Evolutionary conservation across 2,329 filamentous ascomycete species (phyloP).

Genomic region (Colletotrichum euphorbiae): DNA sequence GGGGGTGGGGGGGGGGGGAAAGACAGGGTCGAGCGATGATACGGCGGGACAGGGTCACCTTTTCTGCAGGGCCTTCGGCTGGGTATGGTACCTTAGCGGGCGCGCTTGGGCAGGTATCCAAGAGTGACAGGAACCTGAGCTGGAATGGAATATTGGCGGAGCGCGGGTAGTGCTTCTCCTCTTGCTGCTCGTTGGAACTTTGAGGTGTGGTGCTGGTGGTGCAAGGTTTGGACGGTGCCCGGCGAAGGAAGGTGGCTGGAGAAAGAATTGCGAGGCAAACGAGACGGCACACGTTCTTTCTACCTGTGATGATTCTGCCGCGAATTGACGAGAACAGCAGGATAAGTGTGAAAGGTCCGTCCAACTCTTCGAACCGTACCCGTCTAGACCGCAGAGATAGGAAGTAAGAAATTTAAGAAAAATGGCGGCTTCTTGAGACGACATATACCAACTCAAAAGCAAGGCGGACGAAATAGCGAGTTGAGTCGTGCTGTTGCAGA

Average conservation of each 20-base stretch:
- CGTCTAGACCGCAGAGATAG: background rate
- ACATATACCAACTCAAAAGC: constrained; percentile 13
- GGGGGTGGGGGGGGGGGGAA: no score
- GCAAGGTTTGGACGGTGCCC: no score
- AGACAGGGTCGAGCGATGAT: constrained; percentile 33
- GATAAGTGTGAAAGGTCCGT: background rate
- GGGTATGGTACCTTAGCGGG: constrained; percentile 2
- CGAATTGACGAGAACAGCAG: no score
- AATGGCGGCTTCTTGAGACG: background rate
- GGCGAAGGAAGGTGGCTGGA: no score
- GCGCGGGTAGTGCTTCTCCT: no score
- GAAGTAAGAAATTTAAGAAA: background rate
- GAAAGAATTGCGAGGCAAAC: no score
- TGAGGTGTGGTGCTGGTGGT: no score
- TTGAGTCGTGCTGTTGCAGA: background rate
- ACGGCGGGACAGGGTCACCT: constrained; percentile 28
- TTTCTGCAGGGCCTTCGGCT: constrained; percentile 33
- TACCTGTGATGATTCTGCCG: no score
- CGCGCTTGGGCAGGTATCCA: background rate
- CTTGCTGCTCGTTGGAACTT: no score
- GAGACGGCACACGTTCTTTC: no score
- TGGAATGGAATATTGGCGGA: background rate
- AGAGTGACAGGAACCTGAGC: no score
- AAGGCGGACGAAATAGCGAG: constrained; percentile 10
- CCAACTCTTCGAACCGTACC: background rate